These are phyloP conservation scores for Dendrobium nobile DNA, from an alignment of 106 monocot genomes.

Conservation along the genomic window DNA sequence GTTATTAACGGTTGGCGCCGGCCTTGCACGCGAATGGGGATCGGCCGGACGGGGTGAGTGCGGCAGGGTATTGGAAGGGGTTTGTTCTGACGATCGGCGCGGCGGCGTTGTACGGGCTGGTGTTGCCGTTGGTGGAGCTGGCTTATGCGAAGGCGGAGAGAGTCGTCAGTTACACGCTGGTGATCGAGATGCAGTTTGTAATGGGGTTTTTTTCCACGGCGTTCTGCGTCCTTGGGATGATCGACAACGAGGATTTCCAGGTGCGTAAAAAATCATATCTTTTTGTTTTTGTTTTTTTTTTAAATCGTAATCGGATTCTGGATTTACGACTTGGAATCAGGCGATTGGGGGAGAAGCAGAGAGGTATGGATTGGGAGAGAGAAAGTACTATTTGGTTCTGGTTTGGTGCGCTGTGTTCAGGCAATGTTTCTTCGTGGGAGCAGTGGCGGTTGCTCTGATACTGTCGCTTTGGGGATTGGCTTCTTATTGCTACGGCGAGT, in stretches of 20 bases:
- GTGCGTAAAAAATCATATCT: background rate
- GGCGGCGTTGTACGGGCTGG: conserved; percentile 19
- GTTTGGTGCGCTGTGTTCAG: background rate
- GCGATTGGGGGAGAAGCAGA: background rate
- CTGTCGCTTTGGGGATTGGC: conserved; percentile 29
- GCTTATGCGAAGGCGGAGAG: conserved; percentile 3
- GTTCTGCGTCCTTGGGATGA: conserved; percentile 6
- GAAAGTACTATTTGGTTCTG: background rate
- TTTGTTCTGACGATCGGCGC: conserved; percentile 15
- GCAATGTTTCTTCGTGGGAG: conserved; percentile 9
- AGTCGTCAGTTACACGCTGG: conserved; percentile 5
- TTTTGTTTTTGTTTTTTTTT: too few relatives aligned
- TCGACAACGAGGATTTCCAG: conserved; percentile 12
- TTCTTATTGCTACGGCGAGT: conserved; percentile 29
- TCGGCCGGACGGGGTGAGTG: conserved; percentile 6
- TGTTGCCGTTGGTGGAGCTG: conserved; percentile 20
- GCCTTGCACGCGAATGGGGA: conserved; percentile 8
- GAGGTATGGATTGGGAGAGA: conserved; percentile 2
- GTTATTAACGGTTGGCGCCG: conserved; percentile 14
- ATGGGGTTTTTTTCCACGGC: conserved; percentile 5
- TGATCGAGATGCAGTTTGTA: conserved; percentile 11
- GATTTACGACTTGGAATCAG: background rate
- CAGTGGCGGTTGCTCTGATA: conserved; percentile 16
- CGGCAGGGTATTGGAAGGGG: conserved; percentile 3
- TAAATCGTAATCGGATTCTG: too few relatives aligned